A percentile compares a stretch with the other conserved stretches of the same genome.
phyloP scores from a whole-genome alignment of 805 yeast genomes.

The Sungouiella thailandica region DNA sequence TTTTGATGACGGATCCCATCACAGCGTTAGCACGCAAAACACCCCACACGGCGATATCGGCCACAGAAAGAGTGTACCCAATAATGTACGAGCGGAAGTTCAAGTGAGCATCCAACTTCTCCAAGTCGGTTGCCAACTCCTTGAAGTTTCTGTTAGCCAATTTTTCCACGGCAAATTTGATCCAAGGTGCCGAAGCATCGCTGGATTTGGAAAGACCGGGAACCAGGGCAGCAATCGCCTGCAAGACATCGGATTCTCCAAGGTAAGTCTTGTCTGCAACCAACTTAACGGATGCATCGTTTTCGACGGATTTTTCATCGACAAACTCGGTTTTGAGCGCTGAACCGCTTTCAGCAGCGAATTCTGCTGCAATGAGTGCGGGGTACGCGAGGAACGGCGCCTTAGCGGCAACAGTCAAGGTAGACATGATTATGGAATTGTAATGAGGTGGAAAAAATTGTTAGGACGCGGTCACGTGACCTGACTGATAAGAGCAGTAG shows the following conservation, averaged over 20 bases:
- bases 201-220: slow-evolving; percentile 36
- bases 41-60: slow-evolving; percentile 93
- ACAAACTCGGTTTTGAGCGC: slow-evolving; percentile 58
- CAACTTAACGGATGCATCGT: slow-evolving; percentile 40
- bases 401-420: slow-evolving; percentile 74
- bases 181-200: slow-evolving; percentile 47
- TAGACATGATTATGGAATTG: slow-evolving; percentile 30
- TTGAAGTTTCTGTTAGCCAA: slow-evolving; percentile 83
- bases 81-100: slow-evolving; percentile 77
- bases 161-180: slow-evolving; percentile 59
- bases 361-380: slow-evolving; percentile 70
- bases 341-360: slow-evolving; percentile 50
- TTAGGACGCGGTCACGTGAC: background rate
- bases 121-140: slow-evolving; percentile 71
- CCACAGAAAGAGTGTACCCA: slow-evolving; percentile 63
- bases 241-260: slow-evolving; percentile 43
- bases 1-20: slow-evolving; percentile 86
- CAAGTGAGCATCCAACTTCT: slow-evolving; percentile 74
- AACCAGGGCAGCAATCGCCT: slow-evolving; percentile 46
- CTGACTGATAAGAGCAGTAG: too few species aligned
- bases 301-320: slow-evolving; percentile 57
- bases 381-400: slow-evolving; percentile 81
- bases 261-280: slow-evolving; percentile 39
- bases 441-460: background rate
- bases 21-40: slow-evolving; percentile 88